Conservation (phyloP, 192 early-diverging fungal species). For the Coemansia sp. region DNA sequence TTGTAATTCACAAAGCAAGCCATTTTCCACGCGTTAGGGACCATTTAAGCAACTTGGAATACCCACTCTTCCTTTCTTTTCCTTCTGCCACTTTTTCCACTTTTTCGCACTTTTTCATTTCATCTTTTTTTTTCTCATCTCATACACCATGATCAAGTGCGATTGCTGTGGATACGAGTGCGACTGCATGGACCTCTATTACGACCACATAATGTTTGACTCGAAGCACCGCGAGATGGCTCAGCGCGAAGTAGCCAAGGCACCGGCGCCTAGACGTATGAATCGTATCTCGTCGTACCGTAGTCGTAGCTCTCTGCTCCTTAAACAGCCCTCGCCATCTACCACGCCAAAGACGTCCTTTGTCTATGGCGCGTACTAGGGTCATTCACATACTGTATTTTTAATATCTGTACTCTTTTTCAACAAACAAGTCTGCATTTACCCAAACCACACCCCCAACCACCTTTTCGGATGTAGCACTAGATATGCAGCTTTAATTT, state of each 20-base stretch:
- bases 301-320: slow-evolving; percentile 24
- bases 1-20: background rate
- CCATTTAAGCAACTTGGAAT: background rate
- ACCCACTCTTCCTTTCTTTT: background rate
- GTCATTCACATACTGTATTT: background rate
- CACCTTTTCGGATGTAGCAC: slow-evolving; percentile 1
- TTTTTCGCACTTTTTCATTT: slow-evolving; percentile 2
- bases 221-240: slow-evolving; percentile 37
- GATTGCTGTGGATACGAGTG: slow-evolving; percentile 50
- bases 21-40: too few relatives aligned
- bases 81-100: background rate
- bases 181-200: slow-evolving; percentile 53
- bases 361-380: slow-evolving; percentile 14
- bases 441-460: background rate
- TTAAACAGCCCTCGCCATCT: slow-evolving; percentile 14
- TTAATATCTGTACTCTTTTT: background rate
- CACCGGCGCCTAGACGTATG: slow-evolving; percentile 5
- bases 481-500: background rate
- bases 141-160: slow-evolving; percentile 39
- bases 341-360: slow-evolving; percentile 16
- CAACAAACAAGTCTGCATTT: background rate
- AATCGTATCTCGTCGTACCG: slow-evolving; percentile 12
- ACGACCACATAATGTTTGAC: slow-evolving; percentile 56
- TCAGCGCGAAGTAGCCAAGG: slow-evolving; percentile 16
- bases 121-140: background rate